phyloP scores from a whole-genome alignment of 257 asterid genomes.

The Solanum dulcamara region DNA sequence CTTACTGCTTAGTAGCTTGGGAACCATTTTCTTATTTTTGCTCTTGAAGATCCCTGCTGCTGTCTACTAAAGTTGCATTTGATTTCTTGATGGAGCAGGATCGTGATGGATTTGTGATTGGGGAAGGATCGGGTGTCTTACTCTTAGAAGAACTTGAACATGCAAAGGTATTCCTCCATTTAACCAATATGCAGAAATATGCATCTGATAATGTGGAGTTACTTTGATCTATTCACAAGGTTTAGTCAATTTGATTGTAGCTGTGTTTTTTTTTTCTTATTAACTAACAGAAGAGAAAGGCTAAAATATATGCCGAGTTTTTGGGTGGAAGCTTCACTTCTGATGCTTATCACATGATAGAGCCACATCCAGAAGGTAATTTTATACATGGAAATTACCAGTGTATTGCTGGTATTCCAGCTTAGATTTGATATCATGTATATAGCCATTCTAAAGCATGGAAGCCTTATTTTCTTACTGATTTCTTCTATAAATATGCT shows the following conservation, averaged over 20 bases:
- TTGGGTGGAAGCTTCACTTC: conserved; percentile 94
- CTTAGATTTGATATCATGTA: neutral
- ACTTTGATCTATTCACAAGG: neutral
- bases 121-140: conserved; percentile 94
- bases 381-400: neutral
- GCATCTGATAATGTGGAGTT: neutral
- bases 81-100: conserved; percentile 27
- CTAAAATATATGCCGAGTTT: conserved; percentile 83
- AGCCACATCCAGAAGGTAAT: conserved; percentile 93
- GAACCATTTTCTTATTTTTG: neutral
- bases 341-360: conserved; percentile 97
- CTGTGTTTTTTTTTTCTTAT: neutral
- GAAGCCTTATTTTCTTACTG: neutral
- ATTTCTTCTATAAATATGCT: neutral
- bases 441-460: neutral
- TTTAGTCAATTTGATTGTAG: neutral
- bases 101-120: conserved; percentile 95
- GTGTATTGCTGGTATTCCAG: neutral
- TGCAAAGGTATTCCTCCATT: conserved; percentile 45
- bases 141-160: conserved; percentile 92
- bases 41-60: neutral
- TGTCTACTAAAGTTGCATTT: neutral
- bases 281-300: conserved; percentile 62
- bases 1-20: neutral
- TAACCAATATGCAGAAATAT: neutral